Conservation (phyloP, 148 eudicot species). For the Heliosperma pusillum region DNA sequence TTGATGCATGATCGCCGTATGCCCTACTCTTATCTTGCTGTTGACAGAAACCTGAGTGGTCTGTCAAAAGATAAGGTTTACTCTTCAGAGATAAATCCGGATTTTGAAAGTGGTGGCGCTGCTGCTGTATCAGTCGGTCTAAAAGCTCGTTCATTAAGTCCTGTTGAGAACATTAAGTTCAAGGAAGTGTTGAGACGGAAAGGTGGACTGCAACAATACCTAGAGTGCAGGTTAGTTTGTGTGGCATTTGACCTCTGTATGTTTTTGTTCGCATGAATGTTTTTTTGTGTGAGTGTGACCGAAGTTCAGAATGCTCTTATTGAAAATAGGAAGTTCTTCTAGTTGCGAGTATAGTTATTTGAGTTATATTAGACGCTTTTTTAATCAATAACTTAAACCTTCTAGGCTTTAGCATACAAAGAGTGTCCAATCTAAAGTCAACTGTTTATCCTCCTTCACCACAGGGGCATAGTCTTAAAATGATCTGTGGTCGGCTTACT, state of each 20-base stretch:
- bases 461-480: background rate
- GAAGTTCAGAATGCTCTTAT: background rate
- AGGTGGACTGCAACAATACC: constrained; percentile 80
- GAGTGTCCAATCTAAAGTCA: background rate
- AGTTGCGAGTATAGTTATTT: background rate
- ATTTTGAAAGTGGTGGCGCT: constrained; percentile 50
- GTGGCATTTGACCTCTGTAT: background rate
- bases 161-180: constrained; percentile 84
- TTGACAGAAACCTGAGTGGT: constrained; percentile 35
- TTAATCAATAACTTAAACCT: background rate
- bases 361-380: background rate
- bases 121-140: constrained; percentile 90
- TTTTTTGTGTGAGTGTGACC: background rate
- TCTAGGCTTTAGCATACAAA: background rate
- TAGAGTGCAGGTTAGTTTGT: constrained; percentile 85
- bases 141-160: constrained; percentile 69
- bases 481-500: background rate
- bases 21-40: constrained; percentile 35
- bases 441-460: background rate
- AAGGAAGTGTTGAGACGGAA: constrained; percentile 83
- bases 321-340: background rate
- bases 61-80: constrained; percentile 40
- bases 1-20: constrained; percentile 50
- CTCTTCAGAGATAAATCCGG: constrained; percentile 31
- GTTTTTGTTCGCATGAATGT: background rate